Evolutionary conservation across 2,329 filamentous ascomycete species (phyloP).

Genomic region (Penicillium sp.): DNA sequence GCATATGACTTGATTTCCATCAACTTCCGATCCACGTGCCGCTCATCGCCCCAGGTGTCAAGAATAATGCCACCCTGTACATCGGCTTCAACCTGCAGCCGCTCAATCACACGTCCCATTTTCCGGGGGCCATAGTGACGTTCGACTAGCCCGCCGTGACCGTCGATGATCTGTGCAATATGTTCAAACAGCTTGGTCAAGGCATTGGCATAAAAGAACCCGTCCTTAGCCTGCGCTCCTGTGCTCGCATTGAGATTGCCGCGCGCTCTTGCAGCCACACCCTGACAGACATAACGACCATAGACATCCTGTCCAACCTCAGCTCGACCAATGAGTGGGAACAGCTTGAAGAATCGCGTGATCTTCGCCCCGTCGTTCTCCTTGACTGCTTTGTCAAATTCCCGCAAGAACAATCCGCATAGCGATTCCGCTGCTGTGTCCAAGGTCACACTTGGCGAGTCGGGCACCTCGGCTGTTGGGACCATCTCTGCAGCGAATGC

Average conservation of each 20-base stretch:
- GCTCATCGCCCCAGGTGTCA: constrained; percentile 93
- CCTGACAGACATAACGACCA: constrained; percentile 92
- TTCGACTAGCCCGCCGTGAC: constrained; percentile 86
- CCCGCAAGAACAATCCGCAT: constrained; percentile 84
- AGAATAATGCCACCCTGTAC: constrained; percentile 94
- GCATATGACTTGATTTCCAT: constrained; percentile 98
- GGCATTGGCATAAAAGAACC: constrained; percentile 87
- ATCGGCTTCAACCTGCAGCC: constrained; percentile 90
- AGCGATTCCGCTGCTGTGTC: constrained; percentile 85
- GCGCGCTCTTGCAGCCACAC: constrained; percentile 81
- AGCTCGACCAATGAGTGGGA: constrained; percentile 85
- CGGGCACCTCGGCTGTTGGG: constrained; percentile 91
- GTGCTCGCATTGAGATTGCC: constrained; percentile 72
- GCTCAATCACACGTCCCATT: constrained; percentile 92
- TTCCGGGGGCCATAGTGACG: constrained; percentile 88
- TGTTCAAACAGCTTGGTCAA: constrained; percentile 94
- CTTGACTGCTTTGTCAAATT: constrained; percentile 88
- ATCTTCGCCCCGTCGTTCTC: constrained; percentile 87
- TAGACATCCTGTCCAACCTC: constrained; percentile 93
- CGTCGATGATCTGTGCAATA: constrained; percentile 93
- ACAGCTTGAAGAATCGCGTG: constrained; percentile 96
- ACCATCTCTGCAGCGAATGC: constrained; percentile 90
- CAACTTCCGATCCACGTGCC: constrained; percentile 77
- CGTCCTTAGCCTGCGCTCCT: constrained; percentile 66
- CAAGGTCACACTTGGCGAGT: constrained; percentile 82